Evolutionary conservation across 2,329 filamentous ascomycete genomes (phyloP).

Genomic region (Arachnopeziza araneosa): DNA sequence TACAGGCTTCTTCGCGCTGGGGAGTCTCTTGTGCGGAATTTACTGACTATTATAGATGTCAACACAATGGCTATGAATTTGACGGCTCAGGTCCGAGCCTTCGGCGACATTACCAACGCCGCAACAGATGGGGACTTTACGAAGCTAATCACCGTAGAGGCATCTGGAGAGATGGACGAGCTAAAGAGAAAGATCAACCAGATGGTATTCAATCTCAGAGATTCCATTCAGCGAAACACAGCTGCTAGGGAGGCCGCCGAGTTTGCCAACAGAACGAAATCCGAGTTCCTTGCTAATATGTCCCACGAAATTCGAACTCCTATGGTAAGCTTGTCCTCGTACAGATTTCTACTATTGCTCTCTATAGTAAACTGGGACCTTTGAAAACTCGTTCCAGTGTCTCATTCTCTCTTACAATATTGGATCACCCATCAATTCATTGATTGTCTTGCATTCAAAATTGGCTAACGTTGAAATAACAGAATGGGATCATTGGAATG

Average conservation of each 20-base stretch:
- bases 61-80: slow-evolving; percentile 53
- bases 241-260: slow-evolving; percentile 94
- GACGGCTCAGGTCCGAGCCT: slow-evolving; percentile 94
- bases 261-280: slow-evolving; percentile 95
- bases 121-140: slow-evolving; percentile 97
- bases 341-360: too few relatives aligned
- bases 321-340: slow-evolving; percentile 33
- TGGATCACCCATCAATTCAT: too few relatives aligned
- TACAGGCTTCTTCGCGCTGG: background rate
- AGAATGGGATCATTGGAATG: slow-evolving; percentile 51
- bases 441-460: too few relatives aligned
- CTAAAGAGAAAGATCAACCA: slow-evolving; percentile 98
- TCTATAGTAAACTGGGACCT: too few relatives aligned
- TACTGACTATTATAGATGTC: slow-evolving; percentile 24
- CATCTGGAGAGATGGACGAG: slow-evolving; percentile 98
- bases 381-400: too few relatives aligned
- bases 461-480: background rate
- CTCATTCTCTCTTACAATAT: too few relatives aligned
- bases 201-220: slow-evolving; percentile 93
- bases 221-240: slow-evolving; percentile 95
- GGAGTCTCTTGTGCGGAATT: too few relatives aligned
- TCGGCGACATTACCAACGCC: slow-evolving; percentile 96
- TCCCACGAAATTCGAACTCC: slow-evolving; percentile 94
- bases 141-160: slow-evolving; percentile 93
- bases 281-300: slow-evolving; percentile 98